Base-by-base conservation (phyloP, 768 basidiomycete genomes). In the Kwoniella dejecticola region DNA sequence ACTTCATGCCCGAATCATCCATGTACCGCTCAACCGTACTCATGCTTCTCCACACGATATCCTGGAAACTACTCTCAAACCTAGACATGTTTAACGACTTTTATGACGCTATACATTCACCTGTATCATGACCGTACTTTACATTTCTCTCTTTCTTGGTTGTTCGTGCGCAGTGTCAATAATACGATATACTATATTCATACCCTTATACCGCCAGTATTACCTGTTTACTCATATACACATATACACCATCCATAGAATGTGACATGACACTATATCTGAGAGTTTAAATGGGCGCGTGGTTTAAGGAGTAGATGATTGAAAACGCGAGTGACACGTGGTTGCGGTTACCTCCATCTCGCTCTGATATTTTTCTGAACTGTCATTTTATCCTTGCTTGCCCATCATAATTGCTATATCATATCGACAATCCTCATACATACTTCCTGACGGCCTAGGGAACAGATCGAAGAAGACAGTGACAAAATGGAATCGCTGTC, bases 21-120 rank as follows among this genome's bases (percentile, higher is more conserved):
- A 29, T 50, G 30, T 36, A 30, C 19, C 48, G 48, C 48, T 50
- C 48, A 50, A 50, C 48, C 48, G 48, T 50, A 50, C 46, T 24
- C 19, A 12, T 11, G 15, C 15, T 26, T 2, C 24, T 27, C 46
- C 24, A 13, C 24, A 30, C 46, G 13, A 13, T 29, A 3, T 27
- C 24, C 12, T 48, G 24, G 33, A 36, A 36, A 7, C 33, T 7
- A 36, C 33, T 36, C n/a, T n/a, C n/a, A n/a, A n/a, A n/a, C n/a
- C n/a, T n/a, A n/a, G n/a, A 36, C 33, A 36, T 7, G 7, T 36
- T 36, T 36, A 36, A 36, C 33, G 33, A 36, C 33, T 15, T 36
- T 36, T 15, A 36, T 36, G 33, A 36, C 33, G 33, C 30, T 29
- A 50, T 50, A 50, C 30, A 50, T 50, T 19, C 19, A 31, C 24